A percentile compares a stretch with the other conserved stretches of the same genome.
These are phyloP conservation scores for Rhizophora mangle DNA, from an alignment of 345 rosid genomes.

Conservation along the genomic window DNA sequence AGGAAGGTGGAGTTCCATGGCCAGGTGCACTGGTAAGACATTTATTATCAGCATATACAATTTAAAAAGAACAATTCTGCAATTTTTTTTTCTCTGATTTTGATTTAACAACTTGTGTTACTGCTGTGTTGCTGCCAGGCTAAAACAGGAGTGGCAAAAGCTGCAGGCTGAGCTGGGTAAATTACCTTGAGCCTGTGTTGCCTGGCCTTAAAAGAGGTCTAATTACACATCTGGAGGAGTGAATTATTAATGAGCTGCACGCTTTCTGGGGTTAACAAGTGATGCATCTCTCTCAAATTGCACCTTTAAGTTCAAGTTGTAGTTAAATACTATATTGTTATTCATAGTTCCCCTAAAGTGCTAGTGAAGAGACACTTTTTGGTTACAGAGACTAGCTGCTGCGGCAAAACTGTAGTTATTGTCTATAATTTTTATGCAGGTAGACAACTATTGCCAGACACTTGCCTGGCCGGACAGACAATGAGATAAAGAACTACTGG, in stretches of 20 bases:
- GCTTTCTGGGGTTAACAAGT: background rate
- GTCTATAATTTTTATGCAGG: background rate
- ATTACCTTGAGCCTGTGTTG: background rate
- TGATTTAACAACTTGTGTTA: too few relatives aligned
- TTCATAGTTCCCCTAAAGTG: too few relatives aligned
- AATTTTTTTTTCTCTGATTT: too few relatives aligned
- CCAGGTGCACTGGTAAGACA: too few relatives aligned
- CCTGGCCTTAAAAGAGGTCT: background rate
- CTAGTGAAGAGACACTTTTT: too few relatives aligned
- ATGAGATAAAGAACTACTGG: background rate
- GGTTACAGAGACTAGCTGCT: background rate
- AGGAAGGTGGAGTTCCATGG: slow-evolving; percentile 55
- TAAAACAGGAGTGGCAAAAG: slow-evolving; percentile 1
- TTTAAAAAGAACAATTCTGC: too few relatives aligned
- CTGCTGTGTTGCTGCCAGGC: too few relatives aligned
- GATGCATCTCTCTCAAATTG: background rate
- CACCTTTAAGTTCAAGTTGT: background rate
- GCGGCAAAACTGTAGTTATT: background rate
- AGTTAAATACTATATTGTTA: too few relatives aligned
- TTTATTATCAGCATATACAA: too few relatives aligned
- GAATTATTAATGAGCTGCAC: background rate
- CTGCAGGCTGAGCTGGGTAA: background rate
- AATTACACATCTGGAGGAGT: background rate
- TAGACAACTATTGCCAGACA: background rate
- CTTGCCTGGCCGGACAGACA: background rate